These are phyloP conservation scores for Cyberlindnera nakhonratchasimensis DNA, from an alignment of 805 yeast species.

Conservation along the genomic window DNA sequence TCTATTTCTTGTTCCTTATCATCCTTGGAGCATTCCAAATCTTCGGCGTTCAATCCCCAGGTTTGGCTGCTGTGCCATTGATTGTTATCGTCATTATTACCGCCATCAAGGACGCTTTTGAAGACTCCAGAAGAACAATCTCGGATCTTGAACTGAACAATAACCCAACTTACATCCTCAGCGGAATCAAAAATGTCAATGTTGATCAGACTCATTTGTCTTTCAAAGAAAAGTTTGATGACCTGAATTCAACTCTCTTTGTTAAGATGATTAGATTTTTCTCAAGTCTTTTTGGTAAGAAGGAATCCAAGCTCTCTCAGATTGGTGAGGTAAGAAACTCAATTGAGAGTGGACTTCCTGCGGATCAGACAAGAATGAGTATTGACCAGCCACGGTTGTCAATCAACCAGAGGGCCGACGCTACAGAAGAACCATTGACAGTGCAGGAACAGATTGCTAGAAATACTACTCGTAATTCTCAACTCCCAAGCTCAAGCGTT, in stretches of 20 bases:
- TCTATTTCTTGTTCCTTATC: slow-evolving; percentile 76
- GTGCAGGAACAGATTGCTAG: slow-evolving; percentile 10
- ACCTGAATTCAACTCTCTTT: slow-evolving; percentile 36
- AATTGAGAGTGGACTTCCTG: slow-evolving; percentile 14
- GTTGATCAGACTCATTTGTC: slow-evolving; percentile 48
- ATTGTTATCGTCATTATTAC: slow-evolving; percentile 74
- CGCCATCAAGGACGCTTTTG: slow-evolving; percentile 76
- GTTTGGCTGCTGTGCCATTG: slow-evolving; percentile 69
- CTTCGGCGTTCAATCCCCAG: slow-evolving; percentile 81
- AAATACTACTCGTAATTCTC: slow-evolving; percentile 3
- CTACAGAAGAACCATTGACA: slow-evolving; percentile 4
- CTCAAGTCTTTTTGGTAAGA: slow-evolving; percentile 18
- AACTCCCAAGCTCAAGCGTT: background rate
- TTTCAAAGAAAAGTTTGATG: slow-evolving; percentile 55
- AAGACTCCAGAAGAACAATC: slow-evolving; percentile 72
- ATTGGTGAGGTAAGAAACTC: slow-evolving; percentile 13
- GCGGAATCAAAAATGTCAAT: slow-evolving; percentile 53
- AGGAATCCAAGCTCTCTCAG: slow-evolving; percentile 9
- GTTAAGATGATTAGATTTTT: slow-evolving; percentile 24
- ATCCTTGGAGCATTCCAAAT: slow-evolving; percentile 75
- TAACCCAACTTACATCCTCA: slow-evolving; percentile 62
- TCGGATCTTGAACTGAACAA: slow-evolving; percentile 75
- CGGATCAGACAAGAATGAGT: slow-evolving; percentile 7
- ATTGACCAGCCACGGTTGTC: slow-evolving; percentile 4
- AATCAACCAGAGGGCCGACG: background rate